Evolutionary conservation across 73 alveolate species (phyloP).

Genomic region (Tetrahymena borealis): DNA sequence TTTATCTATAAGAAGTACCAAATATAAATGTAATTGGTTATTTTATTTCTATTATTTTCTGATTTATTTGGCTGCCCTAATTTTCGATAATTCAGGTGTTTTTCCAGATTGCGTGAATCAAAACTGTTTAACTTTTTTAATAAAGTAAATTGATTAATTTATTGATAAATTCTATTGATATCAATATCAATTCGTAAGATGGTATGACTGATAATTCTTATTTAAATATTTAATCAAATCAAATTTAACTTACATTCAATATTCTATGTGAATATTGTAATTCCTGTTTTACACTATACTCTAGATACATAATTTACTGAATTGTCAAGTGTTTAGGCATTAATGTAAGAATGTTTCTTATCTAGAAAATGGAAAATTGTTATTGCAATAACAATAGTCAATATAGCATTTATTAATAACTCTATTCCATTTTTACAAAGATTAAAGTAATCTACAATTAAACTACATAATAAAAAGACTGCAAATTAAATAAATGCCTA

Average conservation of each 20-base stretch:
- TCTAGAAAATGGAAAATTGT: neutral
- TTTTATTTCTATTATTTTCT: too few relatives aligned
- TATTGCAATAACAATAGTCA: neutral
- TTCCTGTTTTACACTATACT: neutral
- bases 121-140: too few relatives aligned
- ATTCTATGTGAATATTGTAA: neutral
- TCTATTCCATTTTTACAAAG: neutral
- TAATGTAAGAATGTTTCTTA: neutral
- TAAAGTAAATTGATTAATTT: too few relatives aligned
- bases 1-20: too few relatives aligned
- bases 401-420: neutral
- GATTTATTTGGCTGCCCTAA: too few relatives aligned
- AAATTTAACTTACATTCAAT: neutral
- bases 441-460: neutral
- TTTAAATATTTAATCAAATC: too few relatives aligned
- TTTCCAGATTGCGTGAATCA: too few relatives aligned
- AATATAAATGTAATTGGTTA: too few relatives aligned
- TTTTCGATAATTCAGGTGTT: too few relatives aligned
- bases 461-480: neutral
- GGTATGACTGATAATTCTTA: too few relatives aligned
- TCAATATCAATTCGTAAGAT: too few relatives aligned
- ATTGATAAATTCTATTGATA: too few relatives aligned
- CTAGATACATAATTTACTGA: neutral
- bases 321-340: neutral
- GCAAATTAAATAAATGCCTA: neutral